Percentiles rank a stretch among this genome's conserved stretches.
phyloP scores from a whole-genome alignment of 2,329 filamentous ascomycete species.

The Rhytidhysteron rufulum region DNA sequence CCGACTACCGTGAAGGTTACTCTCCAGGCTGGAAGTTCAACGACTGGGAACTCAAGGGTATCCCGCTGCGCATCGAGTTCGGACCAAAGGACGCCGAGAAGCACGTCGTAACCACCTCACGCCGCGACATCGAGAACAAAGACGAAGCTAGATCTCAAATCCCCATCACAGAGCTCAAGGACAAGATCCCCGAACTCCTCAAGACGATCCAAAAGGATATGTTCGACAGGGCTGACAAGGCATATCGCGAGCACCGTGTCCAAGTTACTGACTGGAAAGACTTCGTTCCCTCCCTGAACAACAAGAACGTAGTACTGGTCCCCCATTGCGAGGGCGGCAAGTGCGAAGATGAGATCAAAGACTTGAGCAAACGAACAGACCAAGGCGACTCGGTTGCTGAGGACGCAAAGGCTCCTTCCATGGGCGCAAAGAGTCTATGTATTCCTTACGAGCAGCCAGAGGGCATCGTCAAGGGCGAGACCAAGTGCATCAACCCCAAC shows the following conservation, averaged over 20 bases:
- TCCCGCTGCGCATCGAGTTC: slow-evolving; percentile 90
- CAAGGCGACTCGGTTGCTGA: slow-evolving; percentile 65
- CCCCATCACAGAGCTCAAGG: slow-evolving; percentile 67
- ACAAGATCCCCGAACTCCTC: slow-evolving; percentile 73
- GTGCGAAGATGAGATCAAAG: slow-evolving; percentile 95
- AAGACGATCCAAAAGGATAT: slow-evolving; percentile 88
- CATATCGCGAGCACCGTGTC: slow-evolving; percentile 77
- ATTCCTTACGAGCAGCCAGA: slow-evolving; percentile 85
- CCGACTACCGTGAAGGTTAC: slow-evolving; percentile 85
- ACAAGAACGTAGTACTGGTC: slow-evolving; percentile 89
- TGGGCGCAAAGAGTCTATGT: slow-evolving; percentile 73
- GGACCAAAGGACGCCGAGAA: slow-evolving; percentile 91
- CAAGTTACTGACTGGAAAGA: slow-evolving; percentile 82
- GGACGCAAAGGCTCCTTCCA: slow-evolving; percentile 69
- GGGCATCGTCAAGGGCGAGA: slow-evolving; percentile 72
- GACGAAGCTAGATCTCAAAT: slow-evolving; percentile 56
- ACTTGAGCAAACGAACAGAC: slow-evolving; percentile 75
- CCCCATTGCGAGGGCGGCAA: slow-evolving; percentile 80
- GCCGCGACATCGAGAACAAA: slow-evolving; percentile 83
- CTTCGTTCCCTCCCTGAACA: slow-evolving; percentile 83
- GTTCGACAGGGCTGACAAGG: slow-evolving; percentile 68
- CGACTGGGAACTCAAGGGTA: slow-evolving; percentile 96
- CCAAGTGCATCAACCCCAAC: slow-evolving; percentile 88
- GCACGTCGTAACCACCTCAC: slow-evolving; percentile 76
- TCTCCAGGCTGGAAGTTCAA: slow-evolving; percentile 97